Percentiles rank a stretch among this genome's conserved stretches.
Evolutionary conservation across 2,329 filamentous ascomycete species (phyloP).

Genomic region (Teratosphaeriaceae sp.): DNA sequence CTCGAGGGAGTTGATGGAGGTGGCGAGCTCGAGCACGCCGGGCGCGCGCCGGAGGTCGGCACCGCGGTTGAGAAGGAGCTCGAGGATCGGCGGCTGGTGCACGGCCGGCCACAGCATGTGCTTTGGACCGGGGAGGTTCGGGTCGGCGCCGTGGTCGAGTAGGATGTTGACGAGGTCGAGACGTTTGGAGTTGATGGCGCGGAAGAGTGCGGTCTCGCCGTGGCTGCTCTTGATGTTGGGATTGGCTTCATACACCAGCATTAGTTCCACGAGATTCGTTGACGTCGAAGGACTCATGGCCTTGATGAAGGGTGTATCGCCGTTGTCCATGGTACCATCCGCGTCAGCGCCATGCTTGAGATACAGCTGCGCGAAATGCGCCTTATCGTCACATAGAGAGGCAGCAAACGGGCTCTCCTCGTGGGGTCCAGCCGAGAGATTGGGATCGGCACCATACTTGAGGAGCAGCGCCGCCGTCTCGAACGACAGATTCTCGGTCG

Average conservation of each 20-base stretch:
- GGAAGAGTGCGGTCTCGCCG: slow-evolving; percentile 58
- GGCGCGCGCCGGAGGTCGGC: slow-evolving; percentile 54
- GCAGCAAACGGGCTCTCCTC: slow-evolving; percentile 50
- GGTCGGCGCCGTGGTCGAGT: slow-evolving; percentile 55
- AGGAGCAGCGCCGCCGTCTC: slow-evolving; percentile 54
- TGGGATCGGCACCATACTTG: slow-evolving; percentile 58
- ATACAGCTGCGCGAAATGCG: slow-evolving; percentile 53
- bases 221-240: slow-evolving; percentile 54
- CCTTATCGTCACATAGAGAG: slow-evolving; percentile 47
- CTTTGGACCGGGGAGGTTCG: slow-evolving; percentile 52
- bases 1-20: slow-evolving; percentile 55
- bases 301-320: slow-evolving; percentile 55
- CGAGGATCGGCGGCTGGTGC: slow-evolving; percentile 52
- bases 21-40: slow-evolving; percentile 61
- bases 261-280: slow-evolving; percentile 49
- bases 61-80: slow-evolving; percentile 48
- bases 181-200: slow-evolving; percentile 52
- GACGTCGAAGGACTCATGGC: slow-evolving; percentile 55
- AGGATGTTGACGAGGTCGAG: slow-evolving; percentile 50
- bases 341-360: slow-evolving; percentile 56
- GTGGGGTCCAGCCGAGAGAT: slow-evolving; percentile 44
- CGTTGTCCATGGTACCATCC: slow-evolving; percentile 47
- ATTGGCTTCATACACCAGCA: slow-evolving; percentile 55
- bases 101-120: slow-evolving; percentile 60
- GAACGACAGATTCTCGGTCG: slow-evolving; percentile 41